A percentile compares a stretch with the other conserved stretches of the same genome.
phyloP scores from a whole-genome alignment of 768 basidiomycete species.

The Lactifluus pinguis region DNA sequence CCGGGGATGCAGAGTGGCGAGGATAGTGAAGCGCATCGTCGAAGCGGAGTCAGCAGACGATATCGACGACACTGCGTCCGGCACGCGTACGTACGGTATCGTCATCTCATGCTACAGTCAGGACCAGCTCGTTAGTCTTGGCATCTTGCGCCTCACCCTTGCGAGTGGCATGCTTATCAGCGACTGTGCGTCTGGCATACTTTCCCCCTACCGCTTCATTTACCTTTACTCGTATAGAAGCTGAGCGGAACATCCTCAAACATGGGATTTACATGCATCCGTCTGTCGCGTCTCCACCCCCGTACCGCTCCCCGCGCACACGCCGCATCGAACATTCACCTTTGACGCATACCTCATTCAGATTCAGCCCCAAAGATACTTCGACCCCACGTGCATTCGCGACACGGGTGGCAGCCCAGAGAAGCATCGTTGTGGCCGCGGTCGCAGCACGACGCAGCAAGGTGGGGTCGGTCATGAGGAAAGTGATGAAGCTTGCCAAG shows the following conservation, averaged over 20 bases:
- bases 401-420: too few relatives aligned
- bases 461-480: too few relatives aligned
- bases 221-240: neutral
- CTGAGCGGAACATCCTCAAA: neutral
- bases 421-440: conserved; percentile 44
- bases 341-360: conserved; percentile 40
- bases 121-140: conserved; percentile 60
- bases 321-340: conserved; percentile 43
- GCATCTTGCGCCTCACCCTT: conserved; percentile 74
- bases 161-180: conserved; percentile 60
- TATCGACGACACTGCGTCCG: conserved; percentile 42
- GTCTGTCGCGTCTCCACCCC: conserved; percentile 54
- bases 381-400: conserved; percentile 44
- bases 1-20: too few relatives aligned
- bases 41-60: conserved; percentile 41
- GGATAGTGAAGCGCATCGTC: conserved; percentile 24
- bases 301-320: conserved; percentile 45
- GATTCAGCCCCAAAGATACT: conserved; percentile 60
- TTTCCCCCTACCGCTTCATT: too few relatives aligned
- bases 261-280: conserved; percentile 65
- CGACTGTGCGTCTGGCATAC: conserved; percentile 48
- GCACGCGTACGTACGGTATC: conserved; percentile 40
- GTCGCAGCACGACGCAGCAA: too few relatives aligned
- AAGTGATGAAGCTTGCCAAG: too few relatives aligned
- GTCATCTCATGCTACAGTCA: conserved; percentile 62